A percentile compares a stretch with the other conserved stretches of the same genome.
These are phyloP conservation scores for Hemerocallis citrina DNA, from an alignment of 106 monocot species.

Conservation along the genomic window DNA sequence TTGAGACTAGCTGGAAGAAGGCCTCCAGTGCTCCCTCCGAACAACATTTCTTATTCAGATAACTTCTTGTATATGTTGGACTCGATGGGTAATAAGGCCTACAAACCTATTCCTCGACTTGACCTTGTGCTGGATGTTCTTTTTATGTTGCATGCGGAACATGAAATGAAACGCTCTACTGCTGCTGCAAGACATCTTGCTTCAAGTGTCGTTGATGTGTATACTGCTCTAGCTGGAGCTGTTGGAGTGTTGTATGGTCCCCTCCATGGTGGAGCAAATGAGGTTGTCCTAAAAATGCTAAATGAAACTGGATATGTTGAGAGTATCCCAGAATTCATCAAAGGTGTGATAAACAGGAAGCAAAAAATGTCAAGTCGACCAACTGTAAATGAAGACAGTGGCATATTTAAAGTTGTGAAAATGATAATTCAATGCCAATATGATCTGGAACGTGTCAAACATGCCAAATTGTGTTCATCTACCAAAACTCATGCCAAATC, in stretches of 20 bases:
- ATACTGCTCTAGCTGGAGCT: conserved; percentile 83
- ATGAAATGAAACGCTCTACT: conserved; percentile 92
- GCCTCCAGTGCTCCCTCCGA: conserved; percentile 81
- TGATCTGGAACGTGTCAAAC: too few relatives aligned
- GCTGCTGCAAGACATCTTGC: conserved; percentile 68
- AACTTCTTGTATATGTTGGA: conserved; percentile 97
- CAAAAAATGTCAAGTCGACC: too few relatives aligned
- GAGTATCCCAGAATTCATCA: conserved; percentile 71
- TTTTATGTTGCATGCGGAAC: conserved; percentile 82
- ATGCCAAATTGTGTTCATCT: too few relatives aligned
- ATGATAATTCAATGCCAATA: too few relatives aligned
- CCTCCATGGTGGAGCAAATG: conserved; percentile 94
- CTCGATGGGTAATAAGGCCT: conserved; percentile 62
- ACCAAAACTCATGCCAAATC: too few relatives aligned
- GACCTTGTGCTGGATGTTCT: conserved; percentile 66
- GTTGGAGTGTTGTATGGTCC: conserved; percentile 89
- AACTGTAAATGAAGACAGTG: too few relatives aligned
- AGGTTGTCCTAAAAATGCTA: conserved; percentile 95
- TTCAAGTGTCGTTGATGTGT: conserved; percentile 81
- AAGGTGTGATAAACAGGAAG: conserved; percentile 77
- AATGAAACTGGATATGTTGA: conserved; percentile 65
- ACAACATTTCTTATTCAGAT: conserved; percentile 82
- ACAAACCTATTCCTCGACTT: conserved; percentile 68
- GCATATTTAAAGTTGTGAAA: too few relatives aligned
- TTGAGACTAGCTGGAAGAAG: conserved; percentile 88